Evolutionary conservation across 768 basidiomycete genomes (phyloP).

Genomic region (Suillus ampliporus): DNA sequence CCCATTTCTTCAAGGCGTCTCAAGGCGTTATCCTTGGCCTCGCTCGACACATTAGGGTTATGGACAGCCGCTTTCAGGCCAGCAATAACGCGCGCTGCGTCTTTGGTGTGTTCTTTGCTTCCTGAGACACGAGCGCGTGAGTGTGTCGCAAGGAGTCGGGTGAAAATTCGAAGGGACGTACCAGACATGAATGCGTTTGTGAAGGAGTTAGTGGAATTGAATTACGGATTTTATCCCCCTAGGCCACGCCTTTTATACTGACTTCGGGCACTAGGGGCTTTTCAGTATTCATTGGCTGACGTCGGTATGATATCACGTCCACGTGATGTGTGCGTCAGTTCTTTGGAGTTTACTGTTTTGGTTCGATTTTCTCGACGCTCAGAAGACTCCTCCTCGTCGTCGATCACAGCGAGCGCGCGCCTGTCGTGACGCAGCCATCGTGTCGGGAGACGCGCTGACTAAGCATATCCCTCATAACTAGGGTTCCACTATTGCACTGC

Average conservation of each 20-base stretch:
- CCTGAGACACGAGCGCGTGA: neutral
- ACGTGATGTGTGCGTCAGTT: constrained; percentile 4
- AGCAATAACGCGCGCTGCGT: constrained; percentile 53
- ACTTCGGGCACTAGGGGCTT: neutral
- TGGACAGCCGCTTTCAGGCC: constrained; percentile 63
- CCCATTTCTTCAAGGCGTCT: constrained; percentile 51
- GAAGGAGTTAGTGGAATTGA: neutral
- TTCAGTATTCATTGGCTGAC: neutral
- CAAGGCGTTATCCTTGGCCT: constrained; percentile 56
- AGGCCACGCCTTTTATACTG: neutral
- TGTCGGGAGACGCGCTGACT: neutral
- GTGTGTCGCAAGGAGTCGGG: neutral
- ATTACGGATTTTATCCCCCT: neutral
- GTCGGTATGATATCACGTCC: constrained; percentile 10
- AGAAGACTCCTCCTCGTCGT: no score
- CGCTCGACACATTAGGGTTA: constrained; percentile 61
- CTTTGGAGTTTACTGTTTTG: no score
- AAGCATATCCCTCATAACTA: neutral
- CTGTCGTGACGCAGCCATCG: neutral
- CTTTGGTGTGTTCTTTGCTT: constrained; percentile 40
- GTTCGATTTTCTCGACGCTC: no score
- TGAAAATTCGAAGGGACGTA: constrained; percentile 16
- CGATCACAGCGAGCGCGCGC: neutral
- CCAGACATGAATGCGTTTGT: constrained; percentile 10
- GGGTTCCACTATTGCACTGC: neutral